Conservation (phyloP, 352 stramenopile genomes). For the Phytophthora boehmeriae region DNA sequence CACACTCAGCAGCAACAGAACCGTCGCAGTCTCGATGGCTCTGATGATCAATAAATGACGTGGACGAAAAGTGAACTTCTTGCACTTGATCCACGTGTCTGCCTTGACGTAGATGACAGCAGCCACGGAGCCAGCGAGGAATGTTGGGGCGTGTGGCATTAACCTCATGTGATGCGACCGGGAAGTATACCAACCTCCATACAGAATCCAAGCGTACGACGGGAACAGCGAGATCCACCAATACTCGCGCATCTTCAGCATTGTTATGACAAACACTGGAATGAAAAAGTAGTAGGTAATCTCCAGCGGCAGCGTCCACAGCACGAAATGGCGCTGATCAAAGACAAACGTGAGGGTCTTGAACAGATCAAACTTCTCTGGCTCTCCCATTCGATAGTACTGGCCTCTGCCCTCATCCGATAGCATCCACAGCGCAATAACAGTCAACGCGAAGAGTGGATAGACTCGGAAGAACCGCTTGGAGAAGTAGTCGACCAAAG, state of each 20-base stretch:
- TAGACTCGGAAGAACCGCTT: conserved; percentile 56
- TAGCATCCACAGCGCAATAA: conserved; percentile 31
- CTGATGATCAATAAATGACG: conserved; percentile 14
- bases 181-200: conserved; percentile 21
- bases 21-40: conserved; percentile 12
- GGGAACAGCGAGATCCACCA: conserved; percentile 36
- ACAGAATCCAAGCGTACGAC: conserved; percentile 27
- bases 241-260: conserved; percentile 13
- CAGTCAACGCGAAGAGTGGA: conserved; percentile 45
- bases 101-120: conserved; percentile 35
- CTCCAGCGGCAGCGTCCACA: conserved; percentile 41
- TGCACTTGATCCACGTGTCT: conserved; percentile 16
- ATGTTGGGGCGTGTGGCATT: conserved; percentile 30
- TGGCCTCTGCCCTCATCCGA: conserved; percentile 19
- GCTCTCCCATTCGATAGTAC: conserved; percentile 33
- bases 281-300: conserved; percentile 51
- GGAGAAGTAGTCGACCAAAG: conserved; percentile 35
- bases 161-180: conserved; percentile 31
- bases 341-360: conserved; percentile 48
- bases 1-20: conserved; percentile 32
- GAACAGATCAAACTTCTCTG: conserved; percentile 34
- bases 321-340: conserved; percentile 38
- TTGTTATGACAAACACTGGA: conserved; percentile 28
- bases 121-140: conserved; percentile 25
- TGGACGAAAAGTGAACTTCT: conserved; percentile 11